Evolutionary conservation across 2,329 filamentous ascomycete species (phyloP).

Genomic region (Penicillium rolfsii): DNA sequence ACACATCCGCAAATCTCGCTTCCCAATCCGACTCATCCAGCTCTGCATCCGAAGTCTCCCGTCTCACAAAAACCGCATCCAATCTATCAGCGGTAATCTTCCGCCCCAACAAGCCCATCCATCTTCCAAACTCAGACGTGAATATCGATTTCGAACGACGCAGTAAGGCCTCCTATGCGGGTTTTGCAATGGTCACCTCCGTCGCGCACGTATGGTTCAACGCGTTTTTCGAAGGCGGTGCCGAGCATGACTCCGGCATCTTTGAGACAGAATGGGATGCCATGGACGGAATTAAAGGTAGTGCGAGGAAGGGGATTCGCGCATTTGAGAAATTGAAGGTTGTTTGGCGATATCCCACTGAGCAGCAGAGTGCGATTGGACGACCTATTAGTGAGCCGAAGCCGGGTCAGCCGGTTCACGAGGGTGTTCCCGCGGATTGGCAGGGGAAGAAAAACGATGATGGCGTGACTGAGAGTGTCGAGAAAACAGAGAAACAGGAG

Average conservation of each 20-base stretch:
- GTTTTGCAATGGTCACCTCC: conserved; percentile 86
- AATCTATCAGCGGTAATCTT: conserved; percentile 77
- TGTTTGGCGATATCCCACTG: conserved; percentile 69
- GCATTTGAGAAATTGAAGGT: conserved; percentile 83
- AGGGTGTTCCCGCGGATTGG: conserved; percentile 75
- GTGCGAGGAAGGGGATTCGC: conserved; percentile 75
- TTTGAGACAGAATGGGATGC: conserved; percentile 73
- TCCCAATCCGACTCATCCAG: conserved; percentile 23
- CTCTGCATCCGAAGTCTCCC: conserved; percentile 39
- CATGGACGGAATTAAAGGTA: conserved; percentile 95
- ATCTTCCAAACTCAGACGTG: conserved; percentile 79
- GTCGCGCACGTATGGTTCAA: conserved; percentile 99
- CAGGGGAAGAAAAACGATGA: conserved; percentile 56
- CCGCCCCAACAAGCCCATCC: conserved; percentile 68
- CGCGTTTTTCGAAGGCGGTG: conserved; percentile 83
- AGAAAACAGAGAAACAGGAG: conserved; percentile 16
- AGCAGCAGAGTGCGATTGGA: conserved; percentile 28
- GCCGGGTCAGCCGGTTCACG: conserved; percentile 68
- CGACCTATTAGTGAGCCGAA: conserved; percentile 66
- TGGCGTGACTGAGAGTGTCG: not conserved
- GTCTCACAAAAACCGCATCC: conserved; percentile 32
- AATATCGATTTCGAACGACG: conserved; percentile 88
- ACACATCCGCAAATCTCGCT: conserved; percentile 15
- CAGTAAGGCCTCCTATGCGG: conserved; percentile 75
- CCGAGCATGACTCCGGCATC: conserved; percentile 68